Evolutionary conservation across 108 stramenopile species (phyloP).

Genomic region (Conticribra weissflogii): DNA sequence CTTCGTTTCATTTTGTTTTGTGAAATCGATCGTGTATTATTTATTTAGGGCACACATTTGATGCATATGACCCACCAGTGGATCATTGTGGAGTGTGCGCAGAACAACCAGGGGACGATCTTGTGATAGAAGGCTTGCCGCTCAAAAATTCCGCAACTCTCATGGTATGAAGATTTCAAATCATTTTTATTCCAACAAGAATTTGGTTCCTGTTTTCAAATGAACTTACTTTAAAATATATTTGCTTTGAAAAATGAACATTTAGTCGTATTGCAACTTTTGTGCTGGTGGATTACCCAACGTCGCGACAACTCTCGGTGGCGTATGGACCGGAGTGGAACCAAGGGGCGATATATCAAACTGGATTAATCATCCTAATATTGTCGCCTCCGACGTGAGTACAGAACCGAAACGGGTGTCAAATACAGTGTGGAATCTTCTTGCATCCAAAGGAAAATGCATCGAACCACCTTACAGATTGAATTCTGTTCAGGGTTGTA

Average conservation of each 20-base stretch:
- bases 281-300: constrained; percentile 36
- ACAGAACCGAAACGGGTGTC: constrained; percentile 31
- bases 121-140: constrained; percentile 24
- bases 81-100: constrained; percentile 33
- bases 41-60: constrained; percentile 36
- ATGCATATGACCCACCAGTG: constrained; percentile 38
- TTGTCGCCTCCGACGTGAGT: constrained; percentile 32
- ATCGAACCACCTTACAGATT: constrained; percentile 11
- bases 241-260: no score
- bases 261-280: constrained; percentile 44
- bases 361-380: constrained; percentile 28
- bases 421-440: constrained; percentile 18
- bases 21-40: no score
- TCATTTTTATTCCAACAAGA: no score
- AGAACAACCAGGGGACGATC: neutral
- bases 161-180: constrained; percentile 5
- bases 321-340: constrained; percentile 30
- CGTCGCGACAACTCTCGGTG: constrained; percentile 35
- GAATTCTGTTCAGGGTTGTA: constrained; percentile 21
- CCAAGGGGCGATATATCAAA: constrained; percentile 15
- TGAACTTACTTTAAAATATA: no score
- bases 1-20: no score
- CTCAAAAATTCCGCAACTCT: constrained; percentile 25
- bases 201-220: no score
- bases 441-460: constrained; percentile 27